Conservation (phyloP, 257 asterid genomes). For the Gentiana dahurica region DNA sequence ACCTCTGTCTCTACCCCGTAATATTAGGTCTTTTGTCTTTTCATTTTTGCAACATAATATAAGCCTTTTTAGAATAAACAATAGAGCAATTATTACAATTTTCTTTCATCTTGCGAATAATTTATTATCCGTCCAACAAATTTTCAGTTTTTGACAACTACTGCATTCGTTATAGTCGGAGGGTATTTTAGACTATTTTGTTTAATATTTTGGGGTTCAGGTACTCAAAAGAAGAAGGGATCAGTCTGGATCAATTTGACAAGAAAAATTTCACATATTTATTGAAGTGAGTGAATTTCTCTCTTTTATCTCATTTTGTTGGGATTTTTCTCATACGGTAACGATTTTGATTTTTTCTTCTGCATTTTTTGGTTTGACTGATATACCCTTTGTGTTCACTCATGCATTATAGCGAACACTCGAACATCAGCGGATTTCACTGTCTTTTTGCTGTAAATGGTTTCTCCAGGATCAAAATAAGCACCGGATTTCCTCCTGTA, state of each 20-base stretch:
- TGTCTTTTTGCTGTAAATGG: slow-evolving; percentile 62
- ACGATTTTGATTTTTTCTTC: neutral
- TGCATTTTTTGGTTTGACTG: neutral
- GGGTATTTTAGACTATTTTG: too few relatives aligned
- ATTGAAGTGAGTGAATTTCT: slow-evolving; percentile 43
- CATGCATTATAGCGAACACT: slow-evolving; percentile 53
- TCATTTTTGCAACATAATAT: too few relatives aligned
- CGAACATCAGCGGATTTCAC: slow-evolving; percentile 45
- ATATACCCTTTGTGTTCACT: neutral
- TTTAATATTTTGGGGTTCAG: slow-evolving; percentile 24
- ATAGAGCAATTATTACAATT: too few relatives aligned
- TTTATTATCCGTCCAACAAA: too few relatives aligned
- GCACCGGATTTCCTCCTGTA: slow-evolving; percentile 53
- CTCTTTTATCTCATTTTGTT: neutral
- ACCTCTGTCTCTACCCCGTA: too few relatives aligned
- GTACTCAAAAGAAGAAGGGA: slow-evolving; percentile 92
- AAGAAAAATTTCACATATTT: slow-evolving; percentile 62
- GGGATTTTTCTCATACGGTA: neutral
- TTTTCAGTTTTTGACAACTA: too few relatives aligned
- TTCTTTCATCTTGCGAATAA: too few relatives aligned
- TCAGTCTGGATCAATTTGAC: slow-evolving; percentile 43
- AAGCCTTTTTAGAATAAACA: too few relatives aligned
- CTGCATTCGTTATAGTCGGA: too few relatives aligned
- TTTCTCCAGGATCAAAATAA: slow-evolving; percentile 46
- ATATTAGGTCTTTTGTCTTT: too few relatives aligned